Conservation (phyloP, 176 grass and related monocot species). For the bread wheat (Triticum aestivum) region DNA sequence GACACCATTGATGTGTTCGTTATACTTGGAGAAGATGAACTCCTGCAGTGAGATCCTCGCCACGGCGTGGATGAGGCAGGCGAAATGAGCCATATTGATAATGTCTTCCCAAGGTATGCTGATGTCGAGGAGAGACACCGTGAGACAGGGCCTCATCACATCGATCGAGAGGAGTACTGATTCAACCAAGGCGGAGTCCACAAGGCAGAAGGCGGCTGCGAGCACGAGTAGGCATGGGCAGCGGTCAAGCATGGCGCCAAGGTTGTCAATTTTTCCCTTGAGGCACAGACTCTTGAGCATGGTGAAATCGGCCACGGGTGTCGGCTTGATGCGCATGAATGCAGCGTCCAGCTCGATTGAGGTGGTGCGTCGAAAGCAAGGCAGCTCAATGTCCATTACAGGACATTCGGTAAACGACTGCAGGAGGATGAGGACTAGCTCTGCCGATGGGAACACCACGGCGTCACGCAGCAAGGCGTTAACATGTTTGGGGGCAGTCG, state of each 20-base stretch:
- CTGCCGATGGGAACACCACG: not conserved
- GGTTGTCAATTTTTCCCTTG: not conserved
- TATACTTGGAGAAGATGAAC: not conserved
- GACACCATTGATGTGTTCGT: no score
- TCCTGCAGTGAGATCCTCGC: not conserved
- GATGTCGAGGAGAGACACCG: not conserved
- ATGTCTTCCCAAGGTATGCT: not conserved
- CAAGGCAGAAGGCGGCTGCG: not conserved
- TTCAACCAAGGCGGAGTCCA: not conserved
- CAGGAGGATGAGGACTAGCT: not conserved
- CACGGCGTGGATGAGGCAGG: not conserved
- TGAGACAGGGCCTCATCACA: not conserved
- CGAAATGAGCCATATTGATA: not conserved
- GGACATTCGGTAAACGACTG: not conserved
- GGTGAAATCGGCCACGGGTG: not conserved
- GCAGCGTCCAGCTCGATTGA: not conserved
- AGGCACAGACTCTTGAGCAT: not conserved
- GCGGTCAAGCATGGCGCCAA: not conserved
- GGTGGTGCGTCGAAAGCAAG: not conserved
- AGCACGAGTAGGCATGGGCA: not conserved
- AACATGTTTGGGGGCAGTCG: not conserved
- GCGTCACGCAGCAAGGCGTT: not conserved
- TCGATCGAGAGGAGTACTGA: not conserved
- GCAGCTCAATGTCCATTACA: not conserved
- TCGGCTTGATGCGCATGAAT: not conserved